A percentile compares a stretch with the other conserved stretches of the same genome.
Conservation (phyloP, 805 yeast genomes). For the Wickerhamomyces subpelliculosus region DNA sequence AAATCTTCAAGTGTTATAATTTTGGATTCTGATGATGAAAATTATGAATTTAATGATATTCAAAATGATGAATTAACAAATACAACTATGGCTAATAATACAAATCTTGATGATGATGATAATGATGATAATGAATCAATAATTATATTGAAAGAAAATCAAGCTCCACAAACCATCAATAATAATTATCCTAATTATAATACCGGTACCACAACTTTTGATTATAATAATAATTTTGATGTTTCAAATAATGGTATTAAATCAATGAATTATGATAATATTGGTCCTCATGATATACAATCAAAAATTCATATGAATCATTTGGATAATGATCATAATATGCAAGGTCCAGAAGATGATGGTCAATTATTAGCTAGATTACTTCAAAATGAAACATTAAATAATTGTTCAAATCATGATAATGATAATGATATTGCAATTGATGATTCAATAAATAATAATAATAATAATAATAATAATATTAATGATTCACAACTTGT, state of each 20-base stretch:
- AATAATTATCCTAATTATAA: background rate
- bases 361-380: background rate
- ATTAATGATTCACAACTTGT: conserved; percentile 7
- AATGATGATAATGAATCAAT: background rate
- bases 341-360: background rate
- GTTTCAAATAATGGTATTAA: background rate
- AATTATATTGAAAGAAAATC: background rate
- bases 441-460: too few relatives aligned
- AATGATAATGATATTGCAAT: background rate
- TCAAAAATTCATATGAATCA: background rate
- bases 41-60: conserved; percentile 21
- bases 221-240: background rate
- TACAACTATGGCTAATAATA: conserved; percentile 1
- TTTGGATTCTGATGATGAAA: conserved; percentile 36
- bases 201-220: background rate
- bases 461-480: background rate
- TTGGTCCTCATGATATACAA: background rate
- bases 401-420: background rate
- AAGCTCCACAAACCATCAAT: background rate
- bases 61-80: conserved; percentile 3
- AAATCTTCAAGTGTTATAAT: conserved; percentile 29
- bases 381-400: background rate
- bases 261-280: background rate
- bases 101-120: background rate
- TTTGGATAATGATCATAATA: background rate